phyloP scores from a whole-genome alignment of 345 rosid species.

The Iberis pinnata region DNA sequence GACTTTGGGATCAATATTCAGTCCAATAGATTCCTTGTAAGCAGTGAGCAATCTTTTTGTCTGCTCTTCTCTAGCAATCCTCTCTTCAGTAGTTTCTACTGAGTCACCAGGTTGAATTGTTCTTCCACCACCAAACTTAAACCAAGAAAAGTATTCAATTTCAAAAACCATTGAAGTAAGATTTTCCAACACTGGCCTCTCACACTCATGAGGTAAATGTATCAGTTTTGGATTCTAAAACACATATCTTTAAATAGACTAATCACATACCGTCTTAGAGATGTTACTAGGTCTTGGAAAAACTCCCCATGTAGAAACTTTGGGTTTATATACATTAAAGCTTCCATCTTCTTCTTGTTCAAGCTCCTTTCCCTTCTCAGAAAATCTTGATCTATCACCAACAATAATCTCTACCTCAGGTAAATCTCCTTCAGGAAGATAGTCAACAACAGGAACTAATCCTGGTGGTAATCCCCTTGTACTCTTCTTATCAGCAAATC shows the following conservation, averaged over 20 bases:
- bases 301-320: slow-evolving; percentile 92
- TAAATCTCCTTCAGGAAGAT: slow-evolving; percentile 50
- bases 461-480: slow-evolving; percentile 77
- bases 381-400: slow-evolving; percentile 61
- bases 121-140: slow-evolving; percentile 84
- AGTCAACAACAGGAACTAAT: slow-evolving; percentile 48
- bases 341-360: slow-evolving; percentile 35
- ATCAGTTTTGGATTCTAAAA: no score
- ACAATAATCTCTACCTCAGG: slow-evolving; percentile 85
- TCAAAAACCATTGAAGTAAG: background rate
- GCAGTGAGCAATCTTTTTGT: slow-evolving; percentile 59
- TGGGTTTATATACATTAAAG: slow-evolving; percentile 63
- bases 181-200: slow-evolving; percentile 3
- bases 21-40: slow-evolving; percentile 59
- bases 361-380: slow-evolving; percentile 31
- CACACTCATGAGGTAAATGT: background rate
- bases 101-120: slow-evolving; percentile 70
- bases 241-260: background rate
- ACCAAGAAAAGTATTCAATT: slow-evolving; percentile 12
- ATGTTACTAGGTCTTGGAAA: slow-evolving; percentile 83
- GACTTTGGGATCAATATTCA: slow-evolving; percentile 60
- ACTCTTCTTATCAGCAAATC: slow-evolving; percentile 65
- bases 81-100: slow-evolving; percentile 68
- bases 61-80: slow-evolving; percentile 55
- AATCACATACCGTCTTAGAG: slow-evolving; percentile 55